Evolutionary conservation across 2,329 filamentous ascomycete genomes (phyloP), one percentile per base, ranked within the genome.

Genomic region (Penicillium sp.): DNA sequence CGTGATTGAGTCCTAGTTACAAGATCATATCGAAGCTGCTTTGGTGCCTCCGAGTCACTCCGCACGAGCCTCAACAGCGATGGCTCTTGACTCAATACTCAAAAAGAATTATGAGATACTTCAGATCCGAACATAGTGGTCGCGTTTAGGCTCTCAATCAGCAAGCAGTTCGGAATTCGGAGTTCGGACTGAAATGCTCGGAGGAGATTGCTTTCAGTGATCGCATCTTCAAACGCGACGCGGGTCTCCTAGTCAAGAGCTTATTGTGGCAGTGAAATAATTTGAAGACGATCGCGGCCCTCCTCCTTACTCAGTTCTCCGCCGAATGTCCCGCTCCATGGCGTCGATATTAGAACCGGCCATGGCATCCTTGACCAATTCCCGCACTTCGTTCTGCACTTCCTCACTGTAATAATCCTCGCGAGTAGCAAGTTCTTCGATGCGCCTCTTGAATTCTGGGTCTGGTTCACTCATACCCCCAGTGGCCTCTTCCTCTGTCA

Each of bases 371-470:
- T 88, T 83, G 6, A 99, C 85, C 56, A 99, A 76, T 61, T 84
- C 81, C 56, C 91, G 83, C 66, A 99, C 74, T 68, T 92, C 85
- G 19, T 81, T 82, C 74, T 99, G 94, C 4, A 89, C 90, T 56
- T 88, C 84, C 50, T 90, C 86, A 5, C 85, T 88, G 64, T 93
- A 80, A 66, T 97, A 96, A 67, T 97, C 91, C 23, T 88, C 86
- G 38, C 91, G 81, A 34, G 87, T 82, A 2, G 94, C 92, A 56
- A 99, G 76, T 73, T 96, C 89, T 67, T 97, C 91, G 67, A 99
- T 97, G 49, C 90, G 82, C 61, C 88, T 81, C 67, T 88, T 85
- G 62, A 99, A 90, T 62, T 92, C 91, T 1, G 90, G 85, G 68
- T 97, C 91, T 8, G 87, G 83, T 54, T 86, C 84, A 36, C 79